Evolutionary conservation across 345 rosid genomes (phyloP), one percentile per base, ranked within the genome.

Genomic region (Punica granatum): DNA sequence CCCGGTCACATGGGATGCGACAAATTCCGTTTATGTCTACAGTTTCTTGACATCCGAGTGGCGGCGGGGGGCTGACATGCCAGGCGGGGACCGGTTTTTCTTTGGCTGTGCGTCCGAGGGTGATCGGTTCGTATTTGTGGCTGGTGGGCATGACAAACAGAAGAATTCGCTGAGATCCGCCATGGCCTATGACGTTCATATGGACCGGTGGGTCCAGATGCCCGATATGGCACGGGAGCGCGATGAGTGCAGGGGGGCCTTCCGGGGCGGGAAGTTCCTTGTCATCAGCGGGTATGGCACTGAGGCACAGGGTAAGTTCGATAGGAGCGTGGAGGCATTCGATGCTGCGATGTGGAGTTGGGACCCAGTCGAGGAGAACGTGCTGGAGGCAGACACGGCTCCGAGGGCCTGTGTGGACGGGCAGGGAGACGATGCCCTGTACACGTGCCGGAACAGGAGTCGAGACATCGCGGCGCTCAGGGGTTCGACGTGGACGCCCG

Each of bases 241-340:
- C 11, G 97, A 89, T 35, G 98, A 90, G 64, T 90, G 97, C 72
- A 76, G 79, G 63, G 90, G 78, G 0, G 30, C 87, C 2, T 88
- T 87, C 83, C 81, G 72, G n/a, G 59, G 66, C 31, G 91, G 96
- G 75, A 86, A 46, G 72, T 76, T 90, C 82, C 90, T 79, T 43
- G 96, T 82, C 78, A 76, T 90, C n/a, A 87, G 96, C 10, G 98
- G 98, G 2, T 92, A 92, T 60, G 21, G 78, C 34, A 92, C 92
- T 3, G 89, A 84, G 70, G 66, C 64, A 79, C 98, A 93, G 71
- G 98, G 98, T 0, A 70, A 73, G 15, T 93, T 93, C 44, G 79
- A 73, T 68, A 70, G 74, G 43, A 72, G 77, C 2, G 77, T 84
- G 0, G 96, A 93, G 66, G 77, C 54, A 1, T 88, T 93, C 34